Conservation (phyloP, 1,139 yeast genomes). For the Zhuliangozyma parablackwelliae region DNA sequence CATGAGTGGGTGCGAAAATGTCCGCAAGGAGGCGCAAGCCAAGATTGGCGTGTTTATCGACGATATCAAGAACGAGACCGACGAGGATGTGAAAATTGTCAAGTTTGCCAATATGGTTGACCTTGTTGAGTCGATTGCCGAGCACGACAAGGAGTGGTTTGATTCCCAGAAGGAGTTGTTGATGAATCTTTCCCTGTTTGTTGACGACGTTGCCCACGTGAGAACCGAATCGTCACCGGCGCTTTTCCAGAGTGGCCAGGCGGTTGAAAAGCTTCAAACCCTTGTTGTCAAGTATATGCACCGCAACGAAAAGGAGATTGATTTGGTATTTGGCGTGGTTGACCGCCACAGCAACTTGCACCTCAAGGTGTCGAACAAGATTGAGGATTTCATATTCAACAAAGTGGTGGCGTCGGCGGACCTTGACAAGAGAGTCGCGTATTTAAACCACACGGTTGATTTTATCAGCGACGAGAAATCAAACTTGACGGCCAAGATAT, state of each 20-base stretch:
- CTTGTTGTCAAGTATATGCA: conserved; percentile 49
- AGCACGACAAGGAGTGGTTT: conserved; percentile 61
- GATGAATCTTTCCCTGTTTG: conserved; percentile 41
- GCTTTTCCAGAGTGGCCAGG: conserved; percentile 72
- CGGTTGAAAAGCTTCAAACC: conserved; percentile 57
- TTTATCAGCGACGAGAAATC: conserved; percentile 39
- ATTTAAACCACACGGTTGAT: conserved; percentile 49
- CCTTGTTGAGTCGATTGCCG: conserved; percentile 50
- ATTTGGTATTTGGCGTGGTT: conserved; percentile 44
- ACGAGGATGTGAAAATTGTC: conserved; percentile 52
- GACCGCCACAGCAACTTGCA: conserved; percentile 46
- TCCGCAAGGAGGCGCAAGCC: conserved; percentile 52
- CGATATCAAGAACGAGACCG: conserved; percentile 41
- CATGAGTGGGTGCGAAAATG: conserved; percentile 52
- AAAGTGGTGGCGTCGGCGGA: conserved; percentile 53
- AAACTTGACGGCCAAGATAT: conserved; percentile 54
- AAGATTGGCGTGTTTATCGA: conserved; percentile 40
- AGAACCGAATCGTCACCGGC: conserved; percentile 34
- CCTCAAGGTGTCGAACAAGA: conserved; percentile 40
- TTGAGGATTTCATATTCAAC: conserved; percentile 58
- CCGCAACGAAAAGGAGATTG: conserved; percentile 24
- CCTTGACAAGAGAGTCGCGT: conserved; percentile 41
- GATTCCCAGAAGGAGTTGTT: conserved; percentile 46
- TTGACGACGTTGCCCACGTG: conserved; percentile 42
- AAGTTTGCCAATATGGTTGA: conserved; percentile 73